Conservation (phyloP, 1,139 yeast species). For the Magnusiomyces fungicola region DNA sequence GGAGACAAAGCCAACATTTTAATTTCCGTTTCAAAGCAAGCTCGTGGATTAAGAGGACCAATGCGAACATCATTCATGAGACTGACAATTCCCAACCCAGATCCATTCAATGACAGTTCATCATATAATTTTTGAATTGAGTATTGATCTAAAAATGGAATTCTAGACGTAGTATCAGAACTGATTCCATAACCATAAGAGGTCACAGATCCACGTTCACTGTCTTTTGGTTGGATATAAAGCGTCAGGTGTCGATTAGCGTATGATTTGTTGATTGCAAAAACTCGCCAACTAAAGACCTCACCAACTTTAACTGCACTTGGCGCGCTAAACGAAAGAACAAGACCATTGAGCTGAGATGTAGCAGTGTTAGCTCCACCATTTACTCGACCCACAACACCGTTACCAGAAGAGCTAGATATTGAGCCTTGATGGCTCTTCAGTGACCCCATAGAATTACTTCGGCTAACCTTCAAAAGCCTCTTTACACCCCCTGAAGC, state of each 20-base stretch:
- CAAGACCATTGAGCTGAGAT: constrained; percentile 37
- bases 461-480: constrained; percentile 12
- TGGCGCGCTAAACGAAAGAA: constrained; percentile 57
- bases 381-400: not conserved
- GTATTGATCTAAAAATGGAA: constrained; percentile 34
- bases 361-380: constrained; percentile 9
- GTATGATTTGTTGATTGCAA: constrained; percentile 53
- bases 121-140: constrained; percentile 23
- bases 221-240: constrained; percentile 31
- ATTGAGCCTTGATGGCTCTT: constrained; percentile 1
- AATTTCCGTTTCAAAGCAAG: constrained; percentile 58
- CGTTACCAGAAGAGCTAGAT: not conserved
- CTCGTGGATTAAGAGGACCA: constrained; percentile 55
- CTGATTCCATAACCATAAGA: not conserved
- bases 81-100: constrained; percentile 40
- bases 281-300: constrained; percentile 55
- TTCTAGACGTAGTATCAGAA: constrained; percentile 2
- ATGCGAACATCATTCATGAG: constrained; percentile 58
- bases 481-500: constrained; percentile 16
- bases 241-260: constrained; percentile 37
- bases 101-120: constrained; percentile 4
- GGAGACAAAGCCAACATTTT: constrained; percentile 53
- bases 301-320: constrained; percentile 56
- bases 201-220: not conserved
- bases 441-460: constrained; percentile 6